phyloP scores from a whole-genome alignment of 2,329 filamentous ascomycete genomes.

The Drechslerella dactyloides region DNA sequence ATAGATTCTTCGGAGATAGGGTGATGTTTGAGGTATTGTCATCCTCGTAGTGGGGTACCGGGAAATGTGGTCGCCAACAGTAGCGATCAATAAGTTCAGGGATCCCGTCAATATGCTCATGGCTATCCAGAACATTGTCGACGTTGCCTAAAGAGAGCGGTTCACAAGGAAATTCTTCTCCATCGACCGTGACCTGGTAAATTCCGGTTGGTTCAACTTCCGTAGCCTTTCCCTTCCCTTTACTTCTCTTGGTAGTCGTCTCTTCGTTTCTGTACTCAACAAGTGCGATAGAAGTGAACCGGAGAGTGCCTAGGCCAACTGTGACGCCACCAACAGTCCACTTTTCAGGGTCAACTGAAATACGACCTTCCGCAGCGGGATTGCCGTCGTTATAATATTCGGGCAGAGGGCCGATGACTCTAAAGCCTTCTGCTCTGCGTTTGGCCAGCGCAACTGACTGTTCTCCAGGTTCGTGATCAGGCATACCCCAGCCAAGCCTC shows the following conservation, averaged over 20 bases:
- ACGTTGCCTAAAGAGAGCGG: slow-evolving; percentile 24
- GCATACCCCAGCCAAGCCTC: slow-evolving; percentile 35
- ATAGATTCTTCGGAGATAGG: slow-evolving; percentile 37
- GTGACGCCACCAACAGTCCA: slow-evolving; percentile 40
- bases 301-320: slow-evolving; percentile 44
- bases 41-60: slow-evolving; percentile 35
- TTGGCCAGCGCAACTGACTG: slow-evolving; percentile 34
- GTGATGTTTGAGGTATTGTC: slow-evolving; percentile 36
- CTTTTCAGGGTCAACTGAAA: slow-evolving; percentile 23
- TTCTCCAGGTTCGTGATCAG: slow-evolving; percentile 38
- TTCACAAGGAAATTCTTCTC: slow-evolving; percentile 32
- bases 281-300: slow-evolving; percentile 38
- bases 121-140: slow-evolving; percentile 19
- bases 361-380: slow-evolving; percentile 31
- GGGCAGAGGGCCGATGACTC: slow-evolving; percentile 42
- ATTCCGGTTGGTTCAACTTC: background rate
- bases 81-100: slow-evolving; percentile 44
- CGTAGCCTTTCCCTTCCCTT: slow-evolving; percentile 43
- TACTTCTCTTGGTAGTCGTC: slow-evolving; percentile 22
- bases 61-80: slow-evolving; percentile 47
- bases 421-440: slow-evolving; percentile 46
- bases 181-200: slow-evolving; percentile 21
- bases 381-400: slow-evolving; percentile 39
- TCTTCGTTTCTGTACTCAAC: slow-evolving; percentile 44
- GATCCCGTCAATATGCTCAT: slow-evolving; percentile 40